Base-by-base conservation (phyloP, 2,329 filamentous ascomycete genomes). In the Tricladium varicosporioides region DNA sequence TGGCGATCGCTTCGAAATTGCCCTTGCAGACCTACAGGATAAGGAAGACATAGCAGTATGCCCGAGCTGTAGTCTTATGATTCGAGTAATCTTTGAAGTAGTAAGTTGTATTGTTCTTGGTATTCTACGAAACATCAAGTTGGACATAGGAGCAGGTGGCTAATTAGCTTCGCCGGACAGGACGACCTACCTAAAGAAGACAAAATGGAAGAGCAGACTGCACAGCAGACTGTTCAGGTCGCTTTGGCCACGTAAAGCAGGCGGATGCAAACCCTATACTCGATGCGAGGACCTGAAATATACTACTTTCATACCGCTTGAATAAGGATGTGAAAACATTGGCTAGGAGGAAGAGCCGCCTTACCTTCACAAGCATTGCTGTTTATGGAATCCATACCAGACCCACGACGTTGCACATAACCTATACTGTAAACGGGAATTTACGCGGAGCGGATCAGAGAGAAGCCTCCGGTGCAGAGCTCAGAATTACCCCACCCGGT, bases 1-100 rank as follows among this genome's bases (percentile, higher is more conserved):
- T 75, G 94, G 94, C 77, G 94, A 99, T 76, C 85, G 90, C 59
- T 99, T 99, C 77, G 90, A 97, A 77, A 97, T 94, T 70, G 83
- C 83, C 16, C 84, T 97, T 55, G 84, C 81, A 54, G 92, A 97
- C 72, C 78, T 99, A 67, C 83, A 87, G 57, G 92, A 97, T 70
- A 90, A 91, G 61, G 86, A 93, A 72, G 92, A 97, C 66, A 92
- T 99, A 70, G 94, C 89, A n/a, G 90, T 97, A 10, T 99, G 94
- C 69, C 94, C 94, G 18, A 97, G 92, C 72, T 99, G 94, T 75
- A 97, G 92, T 73, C 77, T 99, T 67, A 96, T 96, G 91, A 96
- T 99, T 56, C 78, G 88, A 57, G 92, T 99, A 13, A 95, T 99
- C 48, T 99, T 92, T 67, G 94, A 97, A 63, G 74, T 84, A 70